A percentile compares a stretch with the other conserved stretches of the same genome.
These are phyloP conservation scores for Ascochyta koolunga DNA, from an alignment of 2,329 filamentous ascomycete genomes.

Conservation along the genomic window DNA sequence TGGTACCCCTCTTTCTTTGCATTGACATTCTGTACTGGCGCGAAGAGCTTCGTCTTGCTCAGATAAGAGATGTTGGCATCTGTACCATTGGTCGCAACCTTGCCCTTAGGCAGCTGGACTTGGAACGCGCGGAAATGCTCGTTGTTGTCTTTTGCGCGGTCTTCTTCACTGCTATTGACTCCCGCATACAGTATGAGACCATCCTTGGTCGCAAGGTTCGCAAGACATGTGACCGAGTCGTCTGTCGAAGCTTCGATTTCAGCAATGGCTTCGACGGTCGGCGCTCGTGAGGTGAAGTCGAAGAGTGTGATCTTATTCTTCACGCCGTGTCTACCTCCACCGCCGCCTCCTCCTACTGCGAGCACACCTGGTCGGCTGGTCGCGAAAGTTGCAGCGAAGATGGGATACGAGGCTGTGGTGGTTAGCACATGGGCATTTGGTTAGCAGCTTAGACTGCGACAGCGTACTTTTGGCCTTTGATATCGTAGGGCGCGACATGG, in stretches of 20 bases:
- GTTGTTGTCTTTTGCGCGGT: constrained; percentile 78
- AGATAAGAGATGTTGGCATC: constrained; percentile 52
- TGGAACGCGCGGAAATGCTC: constrained; percentile 81
- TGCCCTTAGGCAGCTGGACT: constrained; percentile 61
- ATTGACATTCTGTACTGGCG: constrained; percentile 40
- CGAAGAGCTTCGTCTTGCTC: constrained; percentile 61
- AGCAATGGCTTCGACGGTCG: constrained; percentile 64
- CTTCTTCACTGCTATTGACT: constrained; percentile 78
- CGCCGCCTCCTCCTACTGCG: constrained; percentile 86
- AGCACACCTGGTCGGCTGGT: constrained; percentile 72
- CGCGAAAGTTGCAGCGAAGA: constrained; percentile 89
- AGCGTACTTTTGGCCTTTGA: constrained; percentile 36
- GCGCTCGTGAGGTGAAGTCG: constrained; percentile 70
- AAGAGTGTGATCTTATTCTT: constrained; percentile 80
- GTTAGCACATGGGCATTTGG: background rate
- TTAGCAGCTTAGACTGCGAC: background rate
- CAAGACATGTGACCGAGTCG: constrained; percentile 86
- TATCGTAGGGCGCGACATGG: constrained; percentile 41
- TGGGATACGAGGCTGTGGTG: constrained; percentile 64
- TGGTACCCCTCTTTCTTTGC: constrained; percentile 65
- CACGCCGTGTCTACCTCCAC: constrained; percentile 67
- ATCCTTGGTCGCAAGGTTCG: constrained; percentile 67
- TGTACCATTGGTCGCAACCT: constrained; percentile 40
- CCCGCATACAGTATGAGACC: constrained; percentile 63
- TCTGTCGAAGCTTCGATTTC: constrained; percentile 85